Base-by-base conservation (phyloP, 352 stramenopile species). In the Phytophthora pluvialis region DNA sequence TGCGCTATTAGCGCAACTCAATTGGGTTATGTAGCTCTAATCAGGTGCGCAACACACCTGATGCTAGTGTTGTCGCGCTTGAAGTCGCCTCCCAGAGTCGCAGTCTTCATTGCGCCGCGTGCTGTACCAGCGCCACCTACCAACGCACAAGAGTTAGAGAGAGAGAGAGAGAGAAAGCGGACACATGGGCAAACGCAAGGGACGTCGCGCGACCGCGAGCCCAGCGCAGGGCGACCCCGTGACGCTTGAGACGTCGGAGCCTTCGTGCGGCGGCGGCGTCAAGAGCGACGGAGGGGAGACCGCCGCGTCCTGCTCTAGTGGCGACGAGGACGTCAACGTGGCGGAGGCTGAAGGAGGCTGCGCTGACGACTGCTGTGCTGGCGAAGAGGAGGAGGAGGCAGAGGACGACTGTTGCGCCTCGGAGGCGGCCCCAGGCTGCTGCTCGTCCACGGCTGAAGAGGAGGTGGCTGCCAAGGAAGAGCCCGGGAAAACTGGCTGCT, bases 211-310 rank as follows among this genome's bases (percentile, higher is more conserved):
- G 21, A 39, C 18, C 12, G 32, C 47, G 12, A 31, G 18, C 9
- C 3, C 15, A 8, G 32, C 55, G 9, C 15, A 29, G 13, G 9
- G 18, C 11, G 48, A 49, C 2, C 47, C 38, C 21, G 44, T 39
- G 18, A 53, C 16, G 21, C 5, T 10, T 10, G 44, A 71, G 38
- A 39, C 32, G 5, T 8, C 21, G 18, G 32, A 43, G 4, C 10
- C 46, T n/a, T 60, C 29, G 28, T 53, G 36, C 11, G 36, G 18
- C 21, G 16, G 12, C 7, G 15, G 12, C 11, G 26, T 42, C 32
- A 74, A 71, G 48, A 72, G 64, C 35, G 67, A 79, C 31, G 63
- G 36, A 0, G 45, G 49, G n/a, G 67, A 77, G 15, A 70, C 68
- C n/a, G 36, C 49, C 5, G 46, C 36, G 18, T 75, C 68, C 8